These are phyloP conservation scores for Diphasiastrum complanatum DNA, from an alignment of 83 land plant species.

Conservation along the genomic window DNA sequence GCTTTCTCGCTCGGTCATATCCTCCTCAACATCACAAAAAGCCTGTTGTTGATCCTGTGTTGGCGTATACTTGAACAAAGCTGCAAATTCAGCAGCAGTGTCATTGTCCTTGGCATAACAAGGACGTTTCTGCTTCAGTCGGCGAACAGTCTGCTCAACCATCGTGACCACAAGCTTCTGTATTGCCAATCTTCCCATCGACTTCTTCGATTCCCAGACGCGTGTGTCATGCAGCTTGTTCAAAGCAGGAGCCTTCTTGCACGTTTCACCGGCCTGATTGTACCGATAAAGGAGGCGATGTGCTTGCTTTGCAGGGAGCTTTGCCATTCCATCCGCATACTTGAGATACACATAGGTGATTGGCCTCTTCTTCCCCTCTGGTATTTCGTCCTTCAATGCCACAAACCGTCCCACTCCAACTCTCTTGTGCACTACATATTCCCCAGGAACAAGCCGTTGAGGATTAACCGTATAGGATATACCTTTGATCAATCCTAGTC, in stretches of 20 bases:
- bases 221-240: slow-evolving; percentile 77
- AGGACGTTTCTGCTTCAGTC: slow-evolving; percentile 81
- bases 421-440: slow-evolving; percentile 76
- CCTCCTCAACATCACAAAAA: slow-evolving; percentile 79
- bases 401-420: slow-evolving; percentile 68
- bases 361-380: slow-evolving; percentile 24
- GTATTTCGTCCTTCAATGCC: slow-evolving; percentile 41
- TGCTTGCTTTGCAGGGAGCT: slow-evolving; percentile 61
- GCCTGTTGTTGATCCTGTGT: slow-evolving; percentile 96
- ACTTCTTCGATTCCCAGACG: slow-evolving; percentile 83
- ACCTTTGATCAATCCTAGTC: slow-evolving; percentile 3
- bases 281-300: slow-evolving; percentile 62
- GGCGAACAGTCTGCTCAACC: slow-evolving; percentile 82
- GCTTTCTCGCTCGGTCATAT: slow-evolving; percentile 80
- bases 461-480: slow-evolving; percentile 60
- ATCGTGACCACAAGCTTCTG: slow-evolving; percentile 95
- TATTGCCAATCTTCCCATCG: slow-evolving; percentile 72
- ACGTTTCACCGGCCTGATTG: slow-evolving; percentile 72
- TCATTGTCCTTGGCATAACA: slow-evolving; percentile 55
- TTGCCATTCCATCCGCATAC: slow-evolving; percentile 82
- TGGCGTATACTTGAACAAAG: slow-evolving; percentile 75
- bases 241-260: slow-evolving; percentile 55
- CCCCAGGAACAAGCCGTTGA: slow-evolving; percentile 47
- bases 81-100: slow-evolving; percentile 50
- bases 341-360: slow-evolving; percentile 57